phyloP scores from a whole-genome alignment of 768 basidiomycete species.

The Xerocomellus chrysenteron region DNA sequence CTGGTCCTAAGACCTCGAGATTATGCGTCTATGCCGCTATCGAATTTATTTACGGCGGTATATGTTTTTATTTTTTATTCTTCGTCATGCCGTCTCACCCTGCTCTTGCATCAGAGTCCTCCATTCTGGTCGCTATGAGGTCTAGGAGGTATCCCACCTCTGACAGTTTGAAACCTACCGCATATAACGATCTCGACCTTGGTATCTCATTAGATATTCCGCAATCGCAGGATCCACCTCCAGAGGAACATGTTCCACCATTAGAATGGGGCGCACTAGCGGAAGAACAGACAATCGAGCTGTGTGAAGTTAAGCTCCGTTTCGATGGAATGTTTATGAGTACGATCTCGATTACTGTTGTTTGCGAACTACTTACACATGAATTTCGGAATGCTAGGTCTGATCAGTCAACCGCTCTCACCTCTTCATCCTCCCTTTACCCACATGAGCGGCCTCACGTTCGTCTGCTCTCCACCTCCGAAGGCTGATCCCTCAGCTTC shows the following conservation, averaged over 20 bases:
- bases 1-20: conserved; percentile 39
- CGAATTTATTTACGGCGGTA: conserved; percentile 61
- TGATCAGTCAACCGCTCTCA: conserved; percentile 45
- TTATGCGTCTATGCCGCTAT: conserved; percentile 60
- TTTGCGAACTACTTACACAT: conserved; percentile 2
- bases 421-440: conserved; percentile 40
- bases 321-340: conserved; percentile 46
- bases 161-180: conserved; percentile 26
- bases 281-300: conserved; percentile 58
- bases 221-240: conserved; percentile 9
- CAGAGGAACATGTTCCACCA: conserved; percentile 25
- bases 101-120: conserved; percentile 41
- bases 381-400: conserved; percentile 29
- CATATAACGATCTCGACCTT: conserved; percentile 45
- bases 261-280: conserved; percentile 54
- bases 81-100: neutral
- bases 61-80: neutral
- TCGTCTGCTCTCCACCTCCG: conserved; percentile 42
- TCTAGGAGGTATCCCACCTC: conserved; percentile 48
- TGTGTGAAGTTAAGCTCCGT: conserved; percentile 57
- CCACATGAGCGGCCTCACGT: conserved; percentile 44
- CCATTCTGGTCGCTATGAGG: conserved; percentile 63
- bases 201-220: conserved; percentile 27
- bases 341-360: conserved; percentile 28
- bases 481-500: conserved; percentile 26